A percentile compares a stretch with the other conserved stretches of the same genome.
Conservation (phyloP, 2,329 filamentous ascomycete genomes). For the Aspergillus niger region DNA sequence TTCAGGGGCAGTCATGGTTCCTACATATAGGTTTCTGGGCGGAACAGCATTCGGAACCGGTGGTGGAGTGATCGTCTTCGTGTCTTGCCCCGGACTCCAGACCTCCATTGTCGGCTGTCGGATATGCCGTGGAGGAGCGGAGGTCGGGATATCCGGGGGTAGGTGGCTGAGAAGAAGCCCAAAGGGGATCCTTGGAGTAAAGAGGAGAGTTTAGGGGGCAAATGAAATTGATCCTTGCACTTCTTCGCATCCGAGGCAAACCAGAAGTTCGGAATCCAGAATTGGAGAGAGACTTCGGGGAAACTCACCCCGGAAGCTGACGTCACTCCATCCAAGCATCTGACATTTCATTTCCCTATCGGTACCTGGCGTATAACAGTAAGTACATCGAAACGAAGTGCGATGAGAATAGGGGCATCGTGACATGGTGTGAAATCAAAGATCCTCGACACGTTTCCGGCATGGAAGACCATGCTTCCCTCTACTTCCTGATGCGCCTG, state of each 20-base stretch:
- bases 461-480: not conserved
- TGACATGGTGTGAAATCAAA: not conserved
- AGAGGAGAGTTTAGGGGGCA: not conserved
- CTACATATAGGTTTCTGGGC: not conserved
- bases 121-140: constrained; percentile 11
- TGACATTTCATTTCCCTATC: not conserved
- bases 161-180: not conserved
- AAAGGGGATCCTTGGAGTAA: not conserved
- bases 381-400: not conserved
- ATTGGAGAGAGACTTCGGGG: not conserved
- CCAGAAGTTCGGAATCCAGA: too few relatives aligned
- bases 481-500: not conserved
- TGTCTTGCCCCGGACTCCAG: not conserved
- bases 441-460: not conserved
- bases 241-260: too few relatives aligned
- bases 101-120: not conserved
- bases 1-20: not conserved
- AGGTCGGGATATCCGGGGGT: constrained; percentile 10
- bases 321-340: not conserved
- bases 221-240: too few relatives aligned
- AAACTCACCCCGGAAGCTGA: not conserved
- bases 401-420: not conserved
- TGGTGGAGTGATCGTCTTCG: not conserved
- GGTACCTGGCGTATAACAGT: not conserved
- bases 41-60: not conserved